These are phyloP conservation scores for Penicillium cataractarum DNA, from an alignment of 495 filamentous ascomycete genomes.

Conservation along the genomic window DNA sequence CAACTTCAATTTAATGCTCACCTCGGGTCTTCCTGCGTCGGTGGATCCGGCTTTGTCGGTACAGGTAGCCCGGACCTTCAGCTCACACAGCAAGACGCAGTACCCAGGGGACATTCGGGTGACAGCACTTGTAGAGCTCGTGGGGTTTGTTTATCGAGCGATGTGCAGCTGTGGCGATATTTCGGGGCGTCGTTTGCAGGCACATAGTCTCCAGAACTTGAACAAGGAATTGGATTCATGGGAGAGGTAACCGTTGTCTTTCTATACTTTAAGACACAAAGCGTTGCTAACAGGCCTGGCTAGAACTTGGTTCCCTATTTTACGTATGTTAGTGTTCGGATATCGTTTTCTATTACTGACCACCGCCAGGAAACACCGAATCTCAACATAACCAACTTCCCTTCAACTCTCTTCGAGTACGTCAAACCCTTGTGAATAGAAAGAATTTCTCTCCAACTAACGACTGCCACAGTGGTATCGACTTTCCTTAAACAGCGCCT, in stretches of 20 bases:
- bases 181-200: conserved; percentile 17
- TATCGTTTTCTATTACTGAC: not conserved
- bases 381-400: conserved; percentile 23
- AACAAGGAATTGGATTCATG: conserved; percentile 22
- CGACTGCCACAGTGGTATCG: conserved; percentile 26
- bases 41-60: conserved; percentile 15
- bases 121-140: conserved; percentile 21
- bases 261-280: not conserved
- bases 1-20: conserved; percentile 28
- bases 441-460: not conserved
- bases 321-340: conserved; percentile 2
- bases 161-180: conserved; percentile 22
- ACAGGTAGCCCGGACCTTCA: conserved; percentile 14
- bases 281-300: not conserved
- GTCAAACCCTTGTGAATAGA: not conserved
- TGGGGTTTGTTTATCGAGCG: conserved; percentile 18
- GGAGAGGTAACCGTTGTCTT: conserved; percentile 18
- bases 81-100: conserved; percentile 8
- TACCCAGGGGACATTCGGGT: conserved; percentile 21
- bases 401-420: conserved; percentile 24
- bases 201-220: conserved; percentile 8
- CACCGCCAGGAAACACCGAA: conserved; percentile 11
- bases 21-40: conserved; percentile 23
- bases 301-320: conserved; percentile 10
- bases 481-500: conserved; percentile 23